A percentile compares a stretch with the other conserved stretches of the same genome.
Conservation (phyloP, 2,329 filamentous ascomycete species). For the Colletotrichum eleusines region DNA sequence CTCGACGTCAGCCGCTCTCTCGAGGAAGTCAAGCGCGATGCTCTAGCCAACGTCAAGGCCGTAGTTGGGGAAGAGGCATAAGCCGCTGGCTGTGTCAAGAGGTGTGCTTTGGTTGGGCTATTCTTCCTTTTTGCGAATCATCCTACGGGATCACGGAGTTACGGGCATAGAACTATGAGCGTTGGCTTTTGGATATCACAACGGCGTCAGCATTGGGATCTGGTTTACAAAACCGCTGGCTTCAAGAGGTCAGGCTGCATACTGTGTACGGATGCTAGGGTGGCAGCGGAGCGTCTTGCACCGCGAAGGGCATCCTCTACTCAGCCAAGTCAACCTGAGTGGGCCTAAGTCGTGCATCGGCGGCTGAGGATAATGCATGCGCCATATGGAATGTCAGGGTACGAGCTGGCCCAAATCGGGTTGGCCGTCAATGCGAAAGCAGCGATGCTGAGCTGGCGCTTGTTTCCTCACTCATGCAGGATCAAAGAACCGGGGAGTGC, state of each 20-base stretch:
- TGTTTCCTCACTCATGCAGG: constrained; percentile 24
- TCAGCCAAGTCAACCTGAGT: not conserved
- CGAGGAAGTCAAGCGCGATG: constrained; percentile 71
- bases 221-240: constrained; percentile 31
- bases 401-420: not conserved
- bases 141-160: constrained; percentile 40
- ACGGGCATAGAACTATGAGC: constrained; percentile 38
- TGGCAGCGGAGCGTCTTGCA: constrained; percentile 3
- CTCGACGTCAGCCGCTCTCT: constrained; percentile 74
- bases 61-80: constrained; percentile 57
- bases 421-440: not conserved
- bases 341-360: not conserved
- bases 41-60: constrained; percentile 68
- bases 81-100: not conserved
- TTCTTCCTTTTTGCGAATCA: constrained; percentile 23
- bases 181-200: constrained; percentile 33
- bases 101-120: constrained; percentile 18
- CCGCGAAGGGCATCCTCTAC: not conserved
- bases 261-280: constrained; percentile 1
- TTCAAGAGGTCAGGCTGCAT: constrained; percentile 25
- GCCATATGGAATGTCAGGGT: not conserved
- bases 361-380: constrained; percentile 1
- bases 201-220: constrained; percentile 38
- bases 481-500: constrained; percentile 14
- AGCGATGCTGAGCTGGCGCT: constrained; percentile 22